Evolutionary conservation across 768 basidiomycete species (phyloP).

Genomic region (Rhodosporidiobolus odoratus): DNA sequence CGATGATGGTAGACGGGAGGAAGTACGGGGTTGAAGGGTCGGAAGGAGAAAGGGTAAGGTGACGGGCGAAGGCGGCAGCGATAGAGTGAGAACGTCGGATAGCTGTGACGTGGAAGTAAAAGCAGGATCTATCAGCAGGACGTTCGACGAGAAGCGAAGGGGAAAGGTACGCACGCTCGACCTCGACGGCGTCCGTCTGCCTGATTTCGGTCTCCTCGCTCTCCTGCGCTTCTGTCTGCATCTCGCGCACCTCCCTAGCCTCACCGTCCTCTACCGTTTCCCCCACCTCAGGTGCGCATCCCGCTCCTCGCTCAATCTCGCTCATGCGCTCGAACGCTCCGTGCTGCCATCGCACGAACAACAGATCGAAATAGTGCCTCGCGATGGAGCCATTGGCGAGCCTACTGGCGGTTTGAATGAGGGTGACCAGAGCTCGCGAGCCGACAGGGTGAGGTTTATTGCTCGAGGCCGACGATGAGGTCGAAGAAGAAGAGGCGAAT

Average conservation of each 20-base stretch:
- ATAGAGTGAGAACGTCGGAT: not conserved
- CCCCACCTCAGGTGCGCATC: not conserved
- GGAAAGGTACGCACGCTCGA: not conserved
- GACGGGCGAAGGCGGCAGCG: not conserved
- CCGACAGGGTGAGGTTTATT: constrained; percentile 26
- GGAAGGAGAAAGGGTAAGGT: constrained; percentile 10
- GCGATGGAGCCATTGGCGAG: constrained; percentile 11
- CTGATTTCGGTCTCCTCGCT: not conserved
- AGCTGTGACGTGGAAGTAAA: not conserved
- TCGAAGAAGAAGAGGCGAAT: not conserved
- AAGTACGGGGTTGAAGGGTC: constrained; percentile 8
- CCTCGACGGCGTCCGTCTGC: not conserved
- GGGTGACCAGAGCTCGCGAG: constrained; percentile 19
- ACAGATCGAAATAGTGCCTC: constrained; percentile 32
- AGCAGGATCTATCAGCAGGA: too few species aligned
- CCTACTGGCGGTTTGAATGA: constrained; percentile 25
- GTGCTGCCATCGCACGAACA: constrained; percentile 18
- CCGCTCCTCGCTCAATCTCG: constrained; percentile 10
- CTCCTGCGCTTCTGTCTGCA: not conserved
- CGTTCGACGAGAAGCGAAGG: too few species aligned
- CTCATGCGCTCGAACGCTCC: not conserved
- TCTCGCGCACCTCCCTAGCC: not conserved
- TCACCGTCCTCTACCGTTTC: not conserved
- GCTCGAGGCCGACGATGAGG: not conserved
- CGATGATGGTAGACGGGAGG: constrained; percentile 23